Base-by-base conservation (phyloP, 768 basidiomycete species). In the Leccinum obscurum region DNA sequence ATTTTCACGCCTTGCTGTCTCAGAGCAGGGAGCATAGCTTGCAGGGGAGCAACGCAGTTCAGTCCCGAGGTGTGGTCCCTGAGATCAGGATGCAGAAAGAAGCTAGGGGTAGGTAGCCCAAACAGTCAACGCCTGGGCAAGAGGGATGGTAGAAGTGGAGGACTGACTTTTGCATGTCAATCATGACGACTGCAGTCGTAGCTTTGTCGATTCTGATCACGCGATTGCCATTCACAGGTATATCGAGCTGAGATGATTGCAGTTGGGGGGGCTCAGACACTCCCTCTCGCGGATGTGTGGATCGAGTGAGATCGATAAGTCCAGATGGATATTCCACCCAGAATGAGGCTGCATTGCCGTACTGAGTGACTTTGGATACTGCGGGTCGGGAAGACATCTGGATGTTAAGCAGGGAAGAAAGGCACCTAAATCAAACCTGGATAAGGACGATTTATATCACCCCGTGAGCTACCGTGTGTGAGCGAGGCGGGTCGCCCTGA, bases 141-240 rank as follows among this genome's bases (percentile, higher is more conserved):
- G 7, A 30, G 22, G 28, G 15, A 49, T 9, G 34, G 22, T 20
- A n/a, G 7, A 32, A 52, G 51, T 26, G n/a, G 35, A 39, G 17
- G n/a, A 62, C 78, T 60, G 66, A 87, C 87, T 88, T 89, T 69
- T 89, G 88, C 88, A 89, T 89, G 66, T 88, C 88, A 54, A 88
- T 80, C 20, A 89, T 77, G n/a, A 88, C 81, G 56, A 84, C 71
- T 10, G 86, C 87, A 17, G 79, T 82, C 52, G 76, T 71, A 32
- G 78, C 72, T 35, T 76, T 78, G 64, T 83, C 77, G 28, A 87
- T 72, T 54, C 86, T 76, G 52, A 88, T 71, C 20, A 72, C 75
- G 24, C 85, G 77, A 22, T 79, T 77, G 17, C 82, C 80, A 59
- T 84, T 77, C 4, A 85, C 85, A 4, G 76, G 70, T 37, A 89